Base-by-base conservation (phyloP, 192 early-diverging fungal species). In the Polychytrium aggregatum region DNA sequence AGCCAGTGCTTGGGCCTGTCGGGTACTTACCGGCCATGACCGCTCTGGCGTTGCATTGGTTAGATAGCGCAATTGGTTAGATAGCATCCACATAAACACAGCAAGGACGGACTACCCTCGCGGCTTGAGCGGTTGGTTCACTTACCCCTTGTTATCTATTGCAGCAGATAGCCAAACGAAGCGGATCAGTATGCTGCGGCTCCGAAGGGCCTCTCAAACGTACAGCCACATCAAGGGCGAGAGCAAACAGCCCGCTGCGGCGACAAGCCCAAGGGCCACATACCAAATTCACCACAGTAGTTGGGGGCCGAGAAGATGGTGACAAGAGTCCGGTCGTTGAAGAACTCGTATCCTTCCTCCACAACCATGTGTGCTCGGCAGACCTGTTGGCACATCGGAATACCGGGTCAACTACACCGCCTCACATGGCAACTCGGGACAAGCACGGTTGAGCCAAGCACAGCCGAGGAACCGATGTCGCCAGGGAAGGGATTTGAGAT, bases 291-390 rank as follows among this genome's bases (percentile, higher is more conserved):
- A 48, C 90, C 90, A 60, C 93, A 97, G 63, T 94, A 94, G 63
- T 97, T 94, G 44, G 93, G 90, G 8, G 93, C 93, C 3, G 85
- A 87, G 51, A 96, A 96, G 7, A 96, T 74, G 3, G 92, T 97
- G 1, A 97, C 92, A 49, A 97, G 64, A 22, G 81, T 81, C 24
- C 90, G 78, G 38, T 89, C 82, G 44, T 83, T 78, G 67, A 92
- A 97, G 51, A 97, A 97, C 71, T 97, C 89, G 64, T 93, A 97
- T n/a, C 91, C 91, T 62, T 90, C 90, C 57, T 97, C 90, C 35
- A 97, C 90, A 10, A 97, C 90, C 84, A 89, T 87, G 65, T 97
- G 92, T 2, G 92, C 90, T 22, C 89, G 78, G 48, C 85, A 86
- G 42, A 49, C 42, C 37, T 55, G 38, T 16, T 22, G 13, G 30